A percentile compares a stretch with the other conserved stretches of the same genome.
These are phyloP conservation scores for Naganishia onofrii DNA, from an alignment of 768 basidiomycete species.

Conservation along the genomic window DNA sequence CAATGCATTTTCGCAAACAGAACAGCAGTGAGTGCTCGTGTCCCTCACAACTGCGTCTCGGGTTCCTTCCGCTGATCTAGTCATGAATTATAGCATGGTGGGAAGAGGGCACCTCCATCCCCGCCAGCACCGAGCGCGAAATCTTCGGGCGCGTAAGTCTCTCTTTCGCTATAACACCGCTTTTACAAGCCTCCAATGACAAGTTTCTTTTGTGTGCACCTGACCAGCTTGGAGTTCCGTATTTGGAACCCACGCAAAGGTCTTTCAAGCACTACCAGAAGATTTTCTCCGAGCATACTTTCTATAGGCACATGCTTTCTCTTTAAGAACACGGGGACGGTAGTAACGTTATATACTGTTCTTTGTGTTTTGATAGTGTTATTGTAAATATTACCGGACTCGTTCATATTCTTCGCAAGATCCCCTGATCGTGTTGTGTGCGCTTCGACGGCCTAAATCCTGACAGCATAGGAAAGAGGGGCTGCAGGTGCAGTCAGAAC, in stretches of 20 bases:
- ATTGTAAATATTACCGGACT: too few species aligned
- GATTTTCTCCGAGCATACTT: slow-evolving; percentile 25
- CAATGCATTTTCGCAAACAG: background rate
- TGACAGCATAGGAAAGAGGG: too few species aligned
- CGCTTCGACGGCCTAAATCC: too few species aligned
- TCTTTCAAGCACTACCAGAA: slow-evolving; percentile 38
- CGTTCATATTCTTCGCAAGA: too few species aligned
- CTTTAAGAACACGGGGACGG: background rate
- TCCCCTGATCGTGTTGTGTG: too few species aligned
- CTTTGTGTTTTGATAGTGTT: too few species aligned
- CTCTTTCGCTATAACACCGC: too few species aligned
- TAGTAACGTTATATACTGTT: too few species aligned
- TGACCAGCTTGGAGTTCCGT: slow-evolving; percentile 41
- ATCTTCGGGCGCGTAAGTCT: slow-evolving; percentile 43
- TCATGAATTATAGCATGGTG: slow-evolving; percentile 29
- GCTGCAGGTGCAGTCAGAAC: too few species aligned
- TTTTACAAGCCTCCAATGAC: too few species aligned
- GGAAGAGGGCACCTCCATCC: slow-evolving; percentile 39
- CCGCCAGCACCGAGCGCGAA: slow-evolving; percentile 43
- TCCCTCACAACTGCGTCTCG: background rate
- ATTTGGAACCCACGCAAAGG: slow-evolving; percentile 38
- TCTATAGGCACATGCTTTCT: background rate
- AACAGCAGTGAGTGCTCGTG: slow-evolving; percentile 4
- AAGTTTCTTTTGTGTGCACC: too few species aligned
- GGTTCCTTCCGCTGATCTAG: background rate